phyloP scores from a whole-genome alignment of 192 early-diverging fungal species.

The Backusella luteola region DNA sequence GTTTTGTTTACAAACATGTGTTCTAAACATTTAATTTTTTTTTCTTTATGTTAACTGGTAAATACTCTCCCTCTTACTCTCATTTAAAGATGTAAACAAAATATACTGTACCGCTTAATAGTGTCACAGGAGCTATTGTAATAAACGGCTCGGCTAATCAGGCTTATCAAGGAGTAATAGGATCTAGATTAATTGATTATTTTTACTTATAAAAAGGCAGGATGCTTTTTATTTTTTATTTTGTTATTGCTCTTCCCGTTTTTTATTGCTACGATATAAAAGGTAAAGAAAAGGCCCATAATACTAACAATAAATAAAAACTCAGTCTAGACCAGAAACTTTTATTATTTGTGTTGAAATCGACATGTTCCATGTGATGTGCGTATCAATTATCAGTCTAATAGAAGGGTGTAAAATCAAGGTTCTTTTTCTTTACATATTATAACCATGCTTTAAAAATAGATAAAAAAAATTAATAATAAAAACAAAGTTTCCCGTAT shows the following conservation, averaged over 20 bases:
- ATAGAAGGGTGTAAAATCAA: background rate
- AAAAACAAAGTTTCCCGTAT: too few species aligned
- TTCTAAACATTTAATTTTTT: background rate
- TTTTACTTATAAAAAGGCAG: background rate
- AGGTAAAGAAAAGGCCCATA: background rate
- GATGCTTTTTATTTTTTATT: too few species aligned
- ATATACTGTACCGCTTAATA: background rate
- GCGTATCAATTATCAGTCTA: background rate
- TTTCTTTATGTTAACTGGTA: background rate
- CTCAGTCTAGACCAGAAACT: background rate
- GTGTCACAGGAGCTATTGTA: background rate
- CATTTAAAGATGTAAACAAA: background rate
- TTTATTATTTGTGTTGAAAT: background rate
- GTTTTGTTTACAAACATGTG: background rate
- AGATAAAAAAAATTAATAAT: background rate
- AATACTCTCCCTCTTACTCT: background rate
- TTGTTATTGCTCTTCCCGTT: background rate
- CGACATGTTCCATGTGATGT: background rate
- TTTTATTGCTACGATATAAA: background rate
- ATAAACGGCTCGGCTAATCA: background rate
- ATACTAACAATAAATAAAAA: background rate
- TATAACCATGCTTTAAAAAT: background rate
- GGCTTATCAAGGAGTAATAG: background rate
- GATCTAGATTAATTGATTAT: background rate
- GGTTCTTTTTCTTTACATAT: background rate